Percentiles rank a stretch among this genome's conserved stretches.
These are phyloP conservation scores for Nyssa sinensis DNA, from an alignment of 148 eudicot species.

Conservation along the genomic window DNA sequence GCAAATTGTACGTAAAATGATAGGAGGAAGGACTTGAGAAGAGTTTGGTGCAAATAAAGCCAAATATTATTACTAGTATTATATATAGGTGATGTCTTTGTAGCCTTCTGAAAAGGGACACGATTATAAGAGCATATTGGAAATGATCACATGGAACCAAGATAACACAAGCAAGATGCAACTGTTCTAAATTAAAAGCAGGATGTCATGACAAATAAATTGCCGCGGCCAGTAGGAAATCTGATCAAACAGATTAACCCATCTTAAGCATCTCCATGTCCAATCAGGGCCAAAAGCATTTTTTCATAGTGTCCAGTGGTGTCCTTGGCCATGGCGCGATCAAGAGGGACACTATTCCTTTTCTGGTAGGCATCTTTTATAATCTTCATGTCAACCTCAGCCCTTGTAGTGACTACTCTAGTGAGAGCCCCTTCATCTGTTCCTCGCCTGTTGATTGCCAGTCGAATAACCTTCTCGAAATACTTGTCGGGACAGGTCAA, in stretches of 20 bases:
- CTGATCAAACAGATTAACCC: neutral
- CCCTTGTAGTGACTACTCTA: conserved; percentile 39
- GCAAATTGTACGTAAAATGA: no score
- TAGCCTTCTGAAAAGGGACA: no score
- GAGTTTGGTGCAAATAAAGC: no score
- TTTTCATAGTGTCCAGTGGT: neutral
- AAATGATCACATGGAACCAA: no score
- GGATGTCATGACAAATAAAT: no score
- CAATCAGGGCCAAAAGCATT: neutral
- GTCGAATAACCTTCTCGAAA: neutral
- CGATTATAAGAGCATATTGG: no score
- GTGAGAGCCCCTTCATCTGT: conserved; percentile 39
- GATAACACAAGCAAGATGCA: no score
- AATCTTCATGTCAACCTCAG: conserved; percentile 39
- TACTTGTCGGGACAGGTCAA: neutral
- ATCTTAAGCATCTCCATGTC: neutral
- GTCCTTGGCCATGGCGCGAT: neutral
- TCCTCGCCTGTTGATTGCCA: conserved; percentile 32
- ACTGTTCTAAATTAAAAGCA: no score
- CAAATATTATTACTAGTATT: no score
- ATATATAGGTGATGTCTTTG: no score
- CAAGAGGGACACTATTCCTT: neutral
- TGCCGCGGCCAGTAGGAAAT: no score
- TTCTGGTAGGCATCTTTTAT: neutral
- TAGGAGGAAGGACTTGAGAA: no score